Evolutionary conservation across 768 basidiomycete species (phyloP), one percentile per base, ranked within the genome.

Genomic region (Tephrocybe sp.): DNA sequence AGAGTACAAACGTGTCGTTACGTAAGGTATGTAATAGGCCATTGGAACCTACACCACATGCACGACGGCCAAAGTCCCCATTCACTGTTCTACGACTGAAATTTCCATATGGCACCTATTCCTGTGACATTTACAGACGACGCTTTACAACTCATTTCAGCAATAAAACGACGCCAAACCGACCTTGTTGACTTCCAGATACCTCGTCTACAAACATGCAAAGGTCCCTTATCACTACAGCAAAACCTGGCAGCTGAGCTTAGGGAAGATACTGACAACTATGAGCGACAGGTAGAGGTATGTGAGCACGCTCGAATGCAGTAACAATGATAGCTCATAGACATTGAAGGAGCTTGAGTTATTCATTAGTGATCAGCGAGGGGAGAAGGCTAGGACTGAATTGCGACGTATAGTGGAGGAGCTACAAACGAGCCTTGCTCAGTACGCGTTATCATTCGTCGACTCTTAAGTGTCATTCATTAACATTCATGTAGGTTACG

Each of bases 111-210:
- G 87, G 72, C 87, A 19, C 86, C 87, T 38, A 64, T 87, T 16
- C 83, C 83, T 3, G 63, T 62, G 30, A 73, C 70, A 5, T 70
- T 87, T 40, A 75, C 83, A 48, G 70, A 77, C 10, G 80, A 83
- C 48, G 74, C 78, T 1, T 60, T 62, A 2, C 61, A 73, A 11
- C 67, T 83, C 4, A 76, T 92, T 9, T 74, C 71, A 4, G 72
- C 72, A 2, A 65, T 83, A 4, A 72, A 77, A 39, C 73, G 89
- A 19, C 75, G 80, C 9, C 73, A 82, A 53, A 75, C 67, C 2
- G 90, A 93, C 67, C 65, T 96, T 6, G 59, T 72, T 3, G 72
- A 83, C 10, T 83, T 83, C 58, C 89, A 92, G 65, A 76, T 97
- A 31, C 89, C 92, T 1, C 80, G 87, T 2, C 72, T 97, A 44